Base-by-base conservation (phyloP, 306 rosid species). In the Medicago lupulina region DNA sequence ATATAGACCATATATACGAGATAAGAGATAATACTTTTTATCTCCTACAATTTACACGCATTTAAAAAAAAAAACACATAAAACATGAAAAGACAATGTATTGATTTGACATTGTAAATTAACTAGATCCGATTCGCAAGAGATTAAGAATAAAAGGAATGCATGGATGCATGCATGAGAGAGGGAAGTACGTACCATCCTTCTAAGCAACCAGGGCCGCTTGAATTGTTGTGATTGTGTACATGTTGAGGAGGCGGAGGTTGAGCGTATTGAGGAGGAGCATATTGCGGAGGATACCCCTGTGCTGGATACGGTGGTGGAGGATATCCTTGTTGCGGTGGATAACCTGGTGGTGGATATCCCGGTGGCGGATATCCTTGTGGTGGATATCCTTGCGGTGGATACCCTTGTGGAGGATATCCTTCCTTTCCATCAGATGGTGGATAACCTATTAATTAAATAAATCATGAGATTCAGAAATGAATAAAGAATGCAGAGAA, bases 191-290 rank as follows among this genome's bases (percentile, higher is more conserved):
- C 83, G 12, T 53, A 95, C 99, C 99, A 96, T 84, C 97, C 99
- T 85, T 92, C 90, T 77, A 96, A 2, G 49, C 86, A 59, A 59
- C 99, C 99, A 39, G 77, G 10, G 61, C 86, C 43, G 1, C 51
- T 0, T 66, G 81, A 81, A 11, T 76, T 76, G 1, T 76, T 55
- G 23, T 53, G 74, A 0, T 55, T 14, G 13, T 83, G 31, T 28
- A 28, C 31, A 28, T 28, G 89, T 15, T 62, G 85, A 2, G 21
- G 96, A 12, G 92, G 96, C 0, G 95, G 97, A 51, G 88, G 97
- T 82, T 82, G 97, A 68, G 86, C 88, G 78, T 90, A 95, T 75
- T 87, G 97, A 15, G 97, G 93, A 0, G 88, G 93, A 0, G 88
- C 96, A 39, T 92, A 95, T 0, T 88, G 90, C 0, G 86, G 88